Percentiles rank a stretch among this genome's conserved stretches.
Conservation (phyloP, 768 basidiomycete genomes). For the Leccinum aurantiacum region DNA sequence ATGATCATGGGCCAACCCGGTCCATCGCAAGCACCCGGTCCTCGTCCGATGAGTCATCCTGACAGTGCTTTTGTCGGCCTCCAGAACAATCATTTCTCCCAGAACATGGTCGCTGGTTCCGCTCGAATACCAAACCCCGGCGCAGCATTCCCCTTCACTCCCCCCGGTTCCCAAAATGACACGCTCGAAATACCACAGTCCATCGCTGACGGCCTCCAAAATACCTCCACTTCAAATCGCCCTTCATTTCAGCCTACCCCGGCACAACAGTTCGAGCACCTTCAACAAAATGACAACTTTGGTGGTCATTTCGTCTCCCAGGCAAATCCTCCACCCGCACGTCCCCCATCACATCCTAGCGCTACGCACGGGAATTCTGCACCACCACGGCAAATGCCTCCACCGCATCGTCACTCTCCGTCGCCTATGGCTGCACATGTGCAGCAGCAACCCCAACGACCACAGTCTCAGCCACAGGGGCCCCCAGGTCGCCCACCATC, state of each 20-base stretch:
- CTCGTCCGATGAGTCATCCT: slow-evolving; percentile 46
- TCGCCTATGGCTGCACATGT: slow-evolving; percentile 40
- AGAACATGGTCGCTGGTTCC: slow-evolving; percentile 33
- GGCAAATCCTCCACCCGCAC: slow-evolving; percentile 40
- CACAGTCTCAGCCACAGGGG: slow-evolving; percentile 60
- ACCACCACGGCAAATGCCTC: slow-evolving; percentile 34
- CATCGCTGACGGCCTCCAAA: slow-evolving; percentile 40
- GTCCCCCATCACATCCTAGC: slow-evolving; percentile 46
- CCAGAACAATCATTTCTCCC: slow-evolving; percentile 35
- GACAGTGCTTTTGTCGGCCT: slow-evolving; percentile 47
- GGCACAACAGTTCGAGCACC: slow-evolving; percentile 62
- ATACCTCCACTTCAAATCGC: slow-evolving; percentile 38
- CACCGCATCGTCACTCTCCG: slow-evolving; percentile 47
- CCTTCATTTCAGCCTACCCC: slow-evolving; percentile 54
- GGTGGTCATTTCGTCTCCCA: slow-evolving; percentile 36
- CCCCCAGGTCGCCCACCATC: slow-evolving; percentile 51
- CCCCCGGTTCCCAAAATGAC: slow-evolving; percentile 51
- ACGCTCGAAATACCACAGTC: slow-evolving; percentile 46
- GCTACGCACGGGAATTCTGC: slow-evolving; percentile 31
- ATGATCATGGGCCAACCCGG: slow-evolving; percentile 34
- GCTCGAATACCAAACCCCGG: slow-evolving; percentile 36
- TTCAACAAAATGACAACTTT: slow-evolving; percentile 43
- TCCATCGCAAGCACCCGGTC: slow-evolving; percentile 29
- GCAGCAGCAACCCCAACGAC: slow-evolving; percentile 45
- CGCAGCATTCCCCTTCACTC: slow-evolving; percentile 43